Evolutionary conservation across 441 rosid genomes (phyloP).

Genomic region (Corymbia calophylla): DNA sequence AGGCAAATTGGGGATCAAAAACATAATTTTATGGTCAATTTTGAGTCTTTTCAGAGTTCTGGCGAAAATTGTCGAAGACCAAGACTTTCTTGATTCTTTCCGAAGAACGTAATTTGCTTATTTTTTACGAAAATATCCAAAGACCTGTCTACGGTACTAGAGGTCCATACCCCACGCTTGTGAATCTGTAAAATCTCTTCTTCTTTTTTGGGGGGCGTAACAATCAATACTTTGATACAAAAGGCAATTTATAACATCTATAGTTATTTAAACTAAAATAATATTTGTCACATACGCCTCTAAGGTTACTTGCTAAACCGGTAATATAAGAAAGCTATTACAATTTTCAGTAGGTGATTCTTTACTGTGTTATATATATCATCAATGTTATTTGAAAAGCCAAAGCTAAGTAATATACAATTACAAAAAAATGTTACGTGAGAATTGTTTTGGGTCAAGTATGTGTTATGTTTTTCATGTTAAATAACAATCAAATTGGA

Average conservation of each 20-base stretch:
- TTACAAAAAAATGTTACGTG: too few relatives aligned
- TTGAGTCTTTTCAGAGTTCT: neutral
- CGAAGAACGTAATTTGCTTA: neutral
- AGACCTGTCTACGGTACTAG: neutral
- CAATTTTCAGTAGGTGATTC: neutral
- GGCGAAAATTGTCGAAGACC: neutral
- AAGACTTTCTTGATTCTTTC: neutral
- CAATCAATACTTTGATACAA: neutral
- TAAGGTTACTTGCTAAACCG: neutral
- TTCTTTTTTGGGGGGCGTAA: neutral
- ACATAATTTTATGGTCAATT: neutral
- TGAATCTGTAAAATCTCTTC: neutral
- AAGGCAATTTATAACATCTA: neutral
- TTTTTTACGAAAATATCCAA: neutral
- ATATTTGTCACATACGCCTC: neutral
- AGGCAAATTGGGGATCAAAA: neutral
- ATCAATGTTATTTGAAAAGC: neutral
- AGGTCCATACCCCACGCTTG: neutral
- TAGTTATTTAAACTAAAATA: neutral
- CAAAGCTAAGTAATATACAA: neutral
- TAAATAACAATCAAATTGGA: too few relatives aligned
- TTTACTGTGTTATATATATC: neutral
- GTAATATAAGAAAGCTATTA: neutral
- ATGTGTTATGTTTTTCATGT: neutral
- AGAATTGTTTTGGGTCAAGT: too few relatives aligned